These are phyloP conservation scores for Rhododendron simsii DNA, from an alignment of 148 eudicot genomes.

Conservation along the genomic window DNA sequence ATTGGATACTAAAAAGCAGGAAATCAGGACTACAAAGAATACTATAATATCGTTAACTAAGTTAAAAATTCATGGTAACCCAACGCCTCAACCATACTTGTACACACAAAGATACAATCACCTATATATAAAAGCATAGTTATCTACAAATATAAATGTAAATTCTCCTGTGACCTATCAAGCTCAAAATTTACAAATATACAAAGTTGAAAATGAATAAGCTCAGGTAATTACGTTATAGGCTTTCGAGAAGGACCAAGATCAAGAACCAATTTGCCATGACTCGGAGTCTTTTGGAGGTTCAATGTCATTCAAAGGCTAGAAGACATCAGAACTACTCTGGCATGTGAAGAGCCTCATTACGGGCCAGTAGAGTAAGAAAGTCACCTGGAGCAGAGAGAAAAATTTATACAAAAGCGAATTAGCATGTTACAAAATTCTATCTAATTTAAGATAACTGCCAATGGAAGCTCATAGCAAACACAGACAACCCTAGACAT, in stretches of 20 bases:
- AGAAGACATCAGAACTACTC: conserved; percentile 46
- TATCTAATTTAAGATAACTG: not conserved
- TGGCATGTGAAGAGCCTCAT: conserved; percentile 86
- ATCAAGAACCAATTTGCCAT: conserved; percentile 56
- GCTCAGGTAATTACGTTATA: conserved; percentile 38
- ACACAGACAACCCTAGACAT: not conserved
- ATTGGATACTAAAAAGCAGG: not conserved
- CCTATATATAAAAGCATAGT: not conserved
- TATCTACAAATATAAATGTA: not conserved
- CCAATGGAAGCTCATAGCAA: not conserved
- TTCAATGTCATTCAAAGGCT: conserved; percentile 68
- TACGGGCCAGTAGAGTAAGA: conserved; percentile 82
- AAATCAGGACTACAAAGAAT: not conserved
- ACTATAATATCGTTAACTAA: not conserved
- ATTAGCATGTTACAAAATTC: not conserved
- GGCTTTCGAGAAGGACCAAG: conserved; percentile 53
- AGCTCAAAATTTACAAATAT: not conserved
- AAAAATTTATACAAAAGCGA: not conserved
- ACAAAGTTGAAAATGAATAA: not conserved
- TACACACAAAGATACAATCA: not conserved
- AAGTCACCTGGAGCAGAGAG: conserved; percentile 54
- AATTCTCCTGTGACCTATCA: not conserved
- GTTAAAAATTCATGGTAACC: not conserved
- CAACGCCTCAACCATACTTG: not conserved
- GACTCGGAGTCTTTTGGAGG: conserved; percentile 38